phyloP scores from a whole-genome alignment of 2,329 filamentous ascomycete species.

The Colletotrichum chlorophyti region DNA sequence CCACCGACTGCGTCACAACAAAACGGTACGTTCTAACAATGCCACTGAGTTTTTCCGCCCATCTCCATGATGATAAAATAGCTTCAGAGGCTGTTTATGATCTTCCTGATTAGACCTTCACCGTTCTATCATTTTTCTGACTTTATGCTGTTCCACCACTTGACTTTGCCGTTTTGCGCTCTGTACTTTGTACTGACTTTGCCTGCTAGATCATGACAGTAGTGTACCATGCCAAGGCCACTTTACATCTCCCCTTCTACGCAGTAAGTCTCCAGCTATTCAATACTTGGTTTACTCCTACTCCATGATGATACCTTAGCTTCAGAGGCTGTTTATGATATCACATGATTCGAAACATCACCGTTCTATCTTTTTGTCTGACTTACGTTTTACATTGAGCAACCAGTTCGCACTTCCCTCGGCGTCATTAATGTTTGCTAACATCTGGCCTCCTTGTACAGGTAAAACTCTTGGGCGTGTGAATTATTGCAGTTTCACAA shows the following conservation, averaged over 20 bases:
- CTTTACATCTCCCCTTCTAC: no score
- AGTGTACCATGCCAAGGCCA: no score
- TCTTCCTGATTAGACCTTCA: constrained; percentile 46
- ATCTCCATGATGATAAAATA: constrained; percentile 45
- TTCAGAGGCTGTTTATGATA: constrained; percentile 58
- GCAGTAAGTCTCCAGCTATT: no score
- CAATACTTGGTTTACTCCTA: no score
- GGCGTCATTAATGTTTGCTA: no score
- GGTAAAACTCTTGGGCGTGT: no score
- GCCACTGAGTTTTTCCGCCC: neutral
- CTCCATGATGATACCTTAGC: constrained; percentile 45
- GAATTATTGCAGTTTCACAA: no score
- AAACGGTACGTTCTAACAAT: constrained; percentile 27
- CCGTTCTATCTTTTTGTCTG: constrained; percentile 36
- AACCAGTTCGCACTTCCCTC: no score
- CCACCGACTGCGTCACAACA: constrained; percentile 9
- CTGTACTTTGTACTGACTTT: neutral
- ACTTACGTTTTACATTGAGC: no score
- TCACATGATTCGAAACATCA: constrained; percentile 45
- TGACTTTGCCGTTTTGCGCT: neutral
- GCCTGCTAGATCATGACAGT: neutral
- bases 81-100: constrained; percentile 58
- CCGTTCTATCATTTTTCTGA: constrained; percentile 37
- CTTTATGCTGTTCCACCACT: neutral
- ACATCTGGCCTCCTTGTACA: no score